A percentile compares a stretch with the other conserved stretches of the same genome.
These are phyloP conservation scores for Geranomyces michiganensis DNA, from an alignment of 192 early-diverging fungal genomes.

Conservation along the genomic window DNA sequence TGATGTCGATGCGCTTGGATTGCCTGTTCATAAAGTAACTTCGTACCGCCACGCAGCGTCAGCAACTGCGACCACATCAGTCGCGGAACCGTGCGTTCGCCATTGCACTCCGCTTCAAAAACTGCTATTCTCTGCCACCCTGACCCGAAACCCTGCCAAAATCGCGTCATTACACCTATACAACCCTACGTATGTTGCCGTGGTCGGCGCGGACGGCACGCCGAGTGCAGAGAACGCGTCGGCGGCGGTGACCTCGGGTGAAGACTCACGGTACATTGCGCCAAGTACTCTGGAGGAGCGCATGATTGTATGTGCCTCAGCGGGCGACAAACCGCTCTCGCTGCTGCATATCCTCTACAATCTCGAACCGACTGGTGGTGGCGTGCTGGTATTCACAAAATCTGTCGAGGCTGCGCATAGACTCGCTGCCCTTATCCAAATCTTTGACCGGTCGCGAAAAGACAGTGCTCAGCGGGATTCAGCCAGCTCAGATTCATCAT, in stretches of 20 bases:
- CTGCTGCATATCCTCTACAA: constrained; percentile 81
- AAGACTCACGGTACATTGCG: constrained; percentile 41
- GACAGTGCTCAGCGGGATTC: not conserved
- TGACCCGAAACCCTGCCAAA: constrained; percentile 91
- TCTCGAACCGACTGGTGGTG: constrained; percentile 48
- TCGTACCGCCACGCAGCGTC: constrained; percentile 24
- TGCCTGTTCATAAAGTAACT: constrained; percentile 34
- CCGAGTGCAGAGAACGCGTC: constrained; percentile 36
- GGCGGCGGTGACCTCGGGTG: constrained; percentile 38
- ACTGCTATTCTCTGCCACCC: constrained; percentile 92
- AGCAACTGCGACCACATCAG: constrained; percentile 3
- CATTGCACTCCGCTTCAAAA: constrained; percentile 73
- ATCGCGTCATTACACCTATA: constrained; percentile 80
- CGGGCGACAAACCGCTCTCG: constrained; percentile 79
- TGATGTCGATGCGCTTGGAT: constrained; percentile 20
- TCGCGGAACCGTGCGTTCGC: constrained; percentile 1
- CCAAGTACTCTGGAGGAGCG: constrained; percentile 71
- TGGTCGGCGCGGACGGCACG: constrained; percentile 51
- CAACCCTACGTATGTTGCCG: constrained; percentile 83
- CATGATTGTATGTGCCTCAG: constrained; percentile 64
- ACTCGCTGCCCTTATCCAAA: constrained; percentile 52
- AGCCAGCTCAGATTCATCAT: constrained; percentile 37
- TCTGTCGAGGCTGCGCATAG: constrained; percentile 89
- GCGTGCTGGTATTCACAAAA: constrained; percentile 80
- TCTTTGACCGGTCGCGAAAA: constrained; percentile 9